Evolutionary conservation across 331 rosid genomes (phyloP), one percentile per base, ranked within the genome.

Genomic region (Quercus tomentella): DNA sequence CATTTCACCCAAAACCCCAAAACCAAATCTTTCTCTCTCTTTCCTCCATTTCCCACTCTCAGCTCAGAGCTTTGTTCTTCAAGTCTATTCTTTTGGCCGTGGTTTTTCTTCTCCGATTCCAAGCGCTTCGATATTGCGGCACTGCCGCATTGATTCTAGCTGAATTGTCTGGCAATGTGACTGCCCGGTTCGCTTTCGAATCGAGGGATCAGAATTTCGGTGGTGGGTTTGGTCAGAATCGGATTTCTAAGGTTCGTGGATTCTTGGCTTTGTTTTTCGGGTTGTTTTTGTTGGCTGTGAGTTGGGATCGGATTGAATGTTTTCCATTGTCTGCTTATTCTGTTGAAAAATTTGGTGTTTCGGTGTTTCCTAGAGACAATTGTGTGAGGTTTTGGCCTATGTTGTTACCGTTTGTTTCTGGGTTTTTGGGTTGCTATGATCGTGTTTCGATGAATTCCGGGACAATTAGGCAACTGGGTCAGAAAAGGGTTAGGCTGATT

Each of bases 91-190:
- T 94, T 6, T 88, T 94, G 6, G 97, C 96, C 4, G 77, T 86
- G 6, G 91, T 92, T 9, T 94, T 94, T 63, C 90, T 94, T 56
- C 91, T 94, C 52, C 86, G 98, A 1, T 94, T 94, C 51, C 97
- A 93, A 58, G 95, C 97, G 15, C 97, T 94, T 25, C 81, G 94
- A 16, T 92, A 89, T 75, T 94, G 98, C 56, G 89, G 97, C 75
- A 81, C 98, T 1, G 97, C 98, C 5, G 90, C 98, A 14, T 89
- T 91, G 97, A 94, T 94, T 75, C 94, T 94, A 0, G 95, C 97
- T 3, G 98, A 94, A 33, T 75, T 94, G 57, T 86, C 84, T 7
- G 98, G 98, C 14, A 87, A 84, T 17, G 84, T 91, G 1, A 87
- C 84, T 0, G 94, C 97, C 2, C 82, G 92, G 23, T 85, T 83